Base-by-base conservation (phyloP, 176 grass and related monocot species). In the Eragrostis nindensis region DNA sequence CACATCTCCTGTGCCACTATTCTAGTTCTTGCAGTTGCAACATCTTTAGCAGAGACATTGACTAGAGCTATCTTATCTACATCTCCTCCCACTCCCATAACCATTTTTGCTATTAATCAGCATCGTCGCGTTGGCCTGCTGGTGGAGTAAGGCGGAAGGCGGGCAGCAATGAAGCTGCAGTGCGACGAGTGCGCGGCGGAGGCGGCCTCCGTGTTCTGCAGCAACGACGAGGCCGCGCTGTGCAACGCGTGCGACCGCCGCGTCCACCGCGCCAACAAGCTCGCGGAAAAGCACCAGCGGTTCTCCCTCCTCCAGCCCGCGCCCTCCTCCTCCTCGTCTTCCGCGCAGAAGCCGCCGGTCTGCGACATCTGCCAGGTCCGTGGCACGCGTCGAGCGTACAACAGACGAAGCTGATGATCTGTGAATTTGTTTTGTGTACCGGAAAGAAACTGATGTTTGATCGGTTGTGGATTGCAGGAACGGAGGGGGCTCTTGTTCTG, bases 331-430 rank as follows among this genome's bases (percentile, higher is more conserved):
- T 15, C 82, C 15, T 71, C 80, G n/a, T 27, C 90, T 1, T 21
- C 46, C 12, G 8, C 26, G 11, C 74, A 42, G 68, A 85, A 72
- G 48, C 75, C 79, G 25, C 92, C 92, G 24, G 45, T 92, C 62
- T 98, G 95, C 71, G 95, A 98, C 78, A 84, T 98, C 67, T 98
- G 95, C 66, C 86, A 93, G 92, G 95, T 98, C 72, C 48, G 62
- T 41, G n/a, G 25, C 2, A 14, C 5, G 2, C 9, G 3, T 9
- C 36, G 1, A 70, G 25, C 21, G 22, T 21, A 22, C 5, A 26
- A 13, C 6, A 54, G 17, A 18, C 59, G n/a, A 17, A 64, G n/a
- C 16, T 4, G 18, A 16, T 25, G 48, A 6, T 48, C 22, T 24
- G 8, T 73, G 56, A 6, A 8, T 5, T 44, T 19, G 2, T 3